A percentile compares a stretch with the other conserved stretches of the same genome.
phyloP scores from a whole-genome alignment of 1,139 yeast genomes.

The Magnusiomyces sp. region DNA sequence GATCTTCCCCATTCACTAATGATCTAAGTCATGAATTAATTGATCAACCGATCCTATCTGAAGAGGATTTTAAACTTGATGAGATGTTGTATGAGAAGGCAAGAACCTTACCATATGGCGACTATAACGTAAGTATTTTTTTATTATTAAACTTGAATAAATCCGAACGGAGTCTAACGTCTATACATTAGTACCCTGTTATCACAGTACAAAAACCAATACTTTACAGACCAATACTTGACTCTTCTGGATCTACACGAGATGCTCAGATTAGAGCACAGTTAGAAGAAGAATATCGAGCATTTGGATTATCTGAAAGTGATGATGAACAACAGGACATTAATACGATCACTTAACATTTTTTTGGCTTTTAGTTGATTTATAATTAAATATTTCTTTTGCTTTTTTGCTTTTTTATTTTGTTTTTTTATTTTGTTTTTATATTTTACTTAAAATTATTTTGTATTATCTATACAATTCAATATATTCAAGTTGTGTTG shows the following conservation, averaged over 20 bases:
- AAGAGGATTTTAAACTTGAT: conserved; percentile 35
- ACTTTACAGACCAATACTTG: conserved; percentile 29
- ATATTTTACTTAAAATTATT: background rate
- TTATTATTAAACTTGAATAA: background rate
- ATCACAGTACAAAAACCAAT: conserved; percentile 40
- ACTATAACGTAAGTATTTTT: conserved; percentile 32
- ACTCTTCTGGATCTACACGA: conserved; percentile 13
- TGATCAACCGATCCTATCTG: too few species aligned
- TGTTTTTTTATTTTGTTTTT: background rate
- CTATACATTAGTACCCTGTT: conserved; percentile 39
- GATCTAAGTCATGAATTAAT: too few species aligned
- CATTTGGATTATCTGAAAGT: conserved; percentile 4
- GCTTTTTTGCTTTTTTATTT: background rate
- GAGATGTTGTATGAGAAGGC: conserved; percentile 39
- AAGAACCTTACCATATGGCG: conserved; percentile 42
- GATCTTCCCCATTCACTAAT: background rate
- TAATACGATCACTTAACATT: background rate
- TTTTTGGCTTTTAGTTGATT: background rate
- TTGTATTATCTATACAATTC: background rate
- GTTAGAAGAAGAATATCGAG: conserved; percentile 12
- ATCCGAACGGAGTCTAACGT: background rate
- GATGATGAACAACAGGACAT: background rate
- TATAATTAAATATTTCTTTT: background rate
- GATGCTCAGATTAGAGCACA: conserved; percentile 8
- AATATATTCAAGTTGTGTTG: too few species aligned